Conservation (phyloP, 768 basidiomycete species). For the Agaricus subrufescens region DNA sequence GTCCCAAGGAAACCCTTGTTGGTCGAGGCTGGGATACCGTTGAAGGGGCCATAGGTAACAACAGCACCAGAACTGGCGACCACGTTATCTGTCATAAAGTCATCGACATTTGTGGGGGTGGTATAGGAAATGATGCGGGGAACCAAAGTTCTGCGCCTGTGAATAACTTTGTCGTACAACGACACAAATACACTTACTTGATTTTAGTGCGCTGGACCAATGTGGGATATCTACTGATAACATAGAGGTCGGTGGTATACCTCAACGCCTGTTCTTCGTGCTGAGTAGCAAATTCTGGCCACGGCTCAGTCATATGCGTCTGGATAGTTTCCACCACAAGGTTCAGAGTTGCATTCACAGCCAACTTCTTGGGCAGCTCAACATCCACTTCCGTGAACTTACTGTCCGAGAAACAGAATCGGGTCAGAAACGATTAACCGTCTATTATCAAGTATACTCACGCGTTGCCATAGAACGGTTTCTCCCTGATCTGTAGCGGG, state of each 20-base stretch:
- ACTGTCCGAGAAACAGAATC: conserved; percentile 19
- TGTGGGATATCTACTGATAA: conserved; percentile 81
- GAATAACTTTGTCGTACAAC: neutral
- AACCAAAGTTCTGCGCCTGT: conserved; percentile 51
- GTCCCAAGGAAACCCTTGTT: conserved; percentile 48
- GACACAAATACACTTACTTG: conserved; percentile 47
- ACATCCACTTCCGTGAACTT: conserved; percentile 56
- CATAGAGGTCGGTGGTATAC: conserved; percentile 72
- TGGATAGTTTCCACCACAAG: conserved; percentile 77
- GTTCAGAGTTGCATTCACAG: conserved; percentile 58
- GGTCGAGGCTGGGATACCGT: conserved; percentile 63
- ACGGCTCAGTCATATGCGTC: conserved; percentile 73
- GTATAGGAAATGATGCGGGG: conserved; percentile 72
- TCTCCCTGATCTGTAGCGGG: conserved; percentile 47
- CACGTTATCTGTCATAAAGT: conserved; percentile 53
- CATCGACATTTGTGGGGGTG: conserved; percentile 54
- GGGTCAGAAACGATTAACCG: neutral
- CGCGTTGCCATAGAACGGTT: conserved; percentile 45
- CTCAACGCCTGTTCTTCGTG: conserved; percentile 74
- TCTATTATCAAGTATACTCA: conserved; percentile 28
- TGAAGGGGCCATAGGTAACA: conserved; percentile 87
- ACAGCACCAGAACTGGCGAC: conserved; percentile 75
- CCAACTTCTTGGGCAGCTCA: conserved; percentile 55
- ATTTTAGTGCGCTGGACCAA: conserved; percentile 83
- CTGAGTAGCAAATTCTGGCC: conserved; percentile 72